Percentiles rank a stretch among this genome's conserved stretches.
Conservation (phyloP, 2,329 filamentous ascomycete genomes). For the Penicillium occitanis region DNA sequence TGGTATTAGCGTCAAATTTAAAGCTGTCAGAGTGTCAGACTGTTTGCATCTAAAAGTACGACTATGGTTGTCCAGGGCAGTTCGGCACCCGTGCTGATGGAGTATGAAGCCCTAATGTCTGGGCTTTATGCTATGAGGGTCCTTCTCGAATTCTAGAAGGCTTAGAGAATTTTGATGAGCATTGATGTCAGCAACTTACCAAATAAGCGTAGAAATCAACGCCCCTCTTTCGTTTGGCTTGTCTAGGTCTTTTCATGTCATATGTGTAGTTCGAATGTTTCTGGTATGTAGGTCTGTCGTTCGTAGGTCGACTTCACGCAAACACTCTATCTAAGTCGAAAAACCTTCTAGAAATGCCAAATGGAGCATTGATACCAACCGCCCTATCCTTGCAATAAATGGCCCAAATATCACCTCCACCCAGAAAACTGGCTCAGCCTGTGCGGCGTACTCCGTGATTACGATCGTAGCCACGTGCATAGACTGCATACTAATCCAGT, state of each 20-base stretch:
- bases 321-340: neutral
- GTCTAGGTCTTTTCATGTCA: neutral
- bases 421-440: neutral
- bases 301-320: neutral
- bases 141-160: neutral
- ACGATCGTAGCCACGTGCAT: neutral
- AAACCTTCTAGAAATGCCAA: neutral
- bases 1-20: neutral
- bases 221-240: neutral
- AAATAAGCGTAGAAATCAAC: neutral
- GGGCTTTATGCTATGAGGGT: neutral
- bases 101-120: neutral
- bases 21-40: neutral
- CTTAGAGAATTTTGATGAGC: neutral
- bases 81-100: neutral
- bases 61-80: neutral
- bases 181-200: neutral
- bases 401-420: neutral
- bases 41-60: neutral
- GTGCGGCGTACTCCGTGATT: neutral
- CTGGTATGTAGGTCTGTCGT: neutral
- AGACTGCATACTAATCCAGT: neutral
- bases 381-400: neutral
- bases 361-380: neutral
- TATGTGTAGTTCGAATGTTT: neutral